Percentiles rank a stretch among this genome's conserved stretches.
Conservation (phyloP, 495 filamentous ascomycete species). For the Hypoxylon perforatum region DNA sequence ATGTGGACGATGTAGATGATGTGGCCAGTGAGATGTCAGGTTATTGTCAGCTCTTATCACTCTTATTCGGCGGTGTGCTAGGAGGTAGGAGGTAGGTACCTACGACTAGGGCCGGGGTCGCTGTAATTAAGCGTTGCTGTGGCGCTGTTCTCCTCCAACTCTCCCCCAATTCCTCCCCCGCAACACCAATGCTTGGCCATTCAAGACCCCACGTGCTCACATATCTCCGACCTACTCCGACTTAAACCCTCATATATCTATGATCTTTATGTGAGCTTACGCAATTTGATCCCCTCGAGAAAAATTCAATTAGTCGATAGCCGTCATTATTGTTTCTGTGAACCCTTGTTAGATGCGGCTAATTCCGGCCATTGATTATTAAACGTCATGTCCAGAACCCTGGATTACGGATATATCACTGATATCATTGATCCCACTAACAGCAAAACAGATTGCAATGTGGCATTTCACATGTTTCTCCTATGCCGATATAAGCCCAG, state of each 20-base stretch:
- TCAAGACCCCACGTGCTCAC: slow-evolving; percentile 39
- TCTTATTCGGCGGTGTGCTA: too few relatives aligned
- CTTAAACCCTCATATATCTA: background rate
- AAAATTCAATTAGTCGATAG: too few relatives aligned
- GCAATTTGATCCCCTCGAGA: too few relatives aligned
- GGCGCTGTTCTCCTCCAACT: slow-evolving; percentile 6
- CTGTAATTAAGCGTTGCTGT: too few relatives aligned
- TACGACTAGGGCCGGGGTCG: too few relatives aligned
- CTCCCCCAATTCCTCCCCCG: too few relatives aligned
- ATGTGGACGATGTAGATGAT: background rate
- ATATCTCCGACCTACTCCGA: too few relatives aligned
- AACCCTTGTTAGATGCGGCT: background rate
- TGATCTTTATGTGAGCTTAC: background rate
- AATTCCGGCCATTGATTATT: slow-evolving; percentile 22
- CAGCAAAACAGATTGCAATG: background rate
- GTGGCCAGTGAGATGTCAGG: slow-evolving; percentile 14
- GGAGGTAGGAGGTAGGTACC: too few relatives aligned
- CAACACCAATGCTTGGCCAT: slow-evolving; percentile 38
- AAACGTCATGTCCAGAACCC: background rate
- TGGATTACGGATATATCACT: slow-evolving; percentile 1
- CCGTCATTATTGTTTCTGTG: slow-evolving; percentile 1
- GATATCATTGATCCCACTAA: background rate
- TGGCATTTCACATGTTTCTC: slow-evolving; percentile 4
- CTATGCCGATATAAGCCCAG: background rate
- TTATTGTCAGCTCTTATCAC: too few relatives aligned